Percentiles rank a stretch among this genome's conserved stretches.
phyloP scores from a whole-genome alignment of 805 yeast species.

The Lipomyces yamadae region DNA sequence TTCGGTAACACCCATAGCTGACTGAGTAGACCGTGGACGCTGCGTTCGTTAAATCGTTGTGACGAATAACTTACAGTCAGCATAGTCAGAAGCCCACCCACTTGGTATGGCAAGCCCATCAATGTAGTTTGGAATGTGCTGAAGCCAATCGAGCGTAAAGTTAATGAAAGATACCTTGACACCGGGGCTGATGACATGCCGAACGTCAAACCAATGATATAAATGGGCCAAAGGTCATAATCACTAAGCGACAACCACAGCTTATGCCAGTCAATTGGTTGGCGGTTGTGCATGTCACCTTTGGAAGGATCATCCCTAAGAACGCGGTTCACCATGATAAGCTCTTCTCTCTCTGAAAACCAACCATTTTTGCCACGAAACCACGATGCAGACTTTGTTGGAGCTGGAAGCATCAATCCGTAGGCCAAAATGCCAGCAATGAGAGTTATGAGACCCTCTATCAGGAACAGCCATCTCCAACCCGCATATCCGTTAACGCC shows the following conservation, averaged over 20 bases:
- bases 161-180: conserved; percentile 54
- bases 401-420: conserved; percentile 60
- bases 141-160: conserved; percentile 56
- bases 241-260: conserved; percentile 52
- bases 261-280: conserved; percentile 53
- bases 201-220: conserved; percentile 53
- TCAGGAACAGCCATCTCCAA: conserved; percentile 65
- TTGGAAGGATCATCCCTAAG: conserved; percentile 65
- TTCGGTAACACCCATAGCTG: conserved; percentile 23
- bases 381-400: conserved; percentile 57
- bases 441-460: conserved; percentile 65
- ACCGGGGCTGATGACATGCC: conserved; percentile 49
- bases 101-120: conserved; percentile 55
- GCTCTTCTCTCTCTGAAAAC: conserved; percentile 59
- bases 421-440: conserved; percentile 56
- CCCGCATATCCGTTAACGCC: conserved; percentile 52
- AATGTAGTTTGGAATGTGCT: conserved; percentile 56
- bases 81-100: conserved; percentile 40
- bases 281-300: conserved; percentile 69
- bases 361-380: conserved; percentile 56
- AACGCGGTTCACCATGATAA: conserved; percentile 61
- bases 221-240: conserved; percentile 61
- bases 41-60: conserved; percentile 19
- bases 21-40: conserved; percentile 17
- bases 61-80: conserved; percentile 36